Evolutionary conservation across 306 rosid genomes (phyloP), one percentile per base, ranked within the genome.

Genomic region (Prunus padus): DNA sequence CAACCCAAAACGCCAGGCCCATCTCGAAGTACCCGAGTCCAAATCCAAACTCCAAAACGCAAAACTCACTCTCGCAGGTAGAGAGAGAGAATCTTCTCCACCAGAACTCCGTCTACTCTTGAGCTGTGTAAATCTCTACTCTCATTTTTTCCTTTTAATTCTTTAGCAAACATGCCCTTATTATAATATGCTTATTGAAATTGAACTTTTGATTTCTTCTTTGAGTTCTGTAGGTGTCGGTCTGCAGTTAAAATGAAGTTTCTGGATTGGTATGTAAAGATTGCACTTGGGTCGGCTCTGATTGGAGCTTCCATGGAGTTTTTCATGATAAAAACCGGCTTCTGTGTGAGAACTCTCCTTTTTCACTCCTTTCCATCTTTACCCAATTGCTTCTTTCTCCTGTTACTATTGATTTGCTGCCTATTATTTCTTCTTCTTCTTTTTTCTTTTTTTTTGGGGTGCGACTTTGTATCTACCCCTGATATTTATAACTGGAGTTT

Each of bases 261-360:
- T 85, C 79, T 88, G 28, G 92, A 88, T 76, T 94, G 98, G 98
- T 94, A 94, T 71, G 60, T 94, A 83, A 94, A 92, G 90, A 92
- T 94, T 66, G 90, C 90, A 44, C 72, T 76, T 50, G 97, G 76
- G 10, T 91, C 96, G 1, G 93, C 93, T 80, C 74, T 92, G 71
- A 71, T 94, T 76, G 95, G 97, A 82, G 96, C 88, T 78, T 94
- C 97, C 79, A 89, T 93, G 98, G 97, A 93, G 77, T 19, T 91
- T 47, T 91, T 93, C 88, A 91, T 91, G 98, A 86, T 93, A 77
- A 86, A 91, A 77, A 86, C 97, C 63, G 94, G 94, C 83, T 93
- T 93, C 90, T 93, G 98, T 93, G 83, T 81, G 96, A 84, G 84
- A 88, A 85, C 79, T 69, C 74, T 85, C 92, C 93, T 75, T 88